Percentiles rank a stretch among this genome's conserved stretches.
Conservation (phyloP, 805 yeast genomes). For the Metschnikowia colocasiae region DNA sequence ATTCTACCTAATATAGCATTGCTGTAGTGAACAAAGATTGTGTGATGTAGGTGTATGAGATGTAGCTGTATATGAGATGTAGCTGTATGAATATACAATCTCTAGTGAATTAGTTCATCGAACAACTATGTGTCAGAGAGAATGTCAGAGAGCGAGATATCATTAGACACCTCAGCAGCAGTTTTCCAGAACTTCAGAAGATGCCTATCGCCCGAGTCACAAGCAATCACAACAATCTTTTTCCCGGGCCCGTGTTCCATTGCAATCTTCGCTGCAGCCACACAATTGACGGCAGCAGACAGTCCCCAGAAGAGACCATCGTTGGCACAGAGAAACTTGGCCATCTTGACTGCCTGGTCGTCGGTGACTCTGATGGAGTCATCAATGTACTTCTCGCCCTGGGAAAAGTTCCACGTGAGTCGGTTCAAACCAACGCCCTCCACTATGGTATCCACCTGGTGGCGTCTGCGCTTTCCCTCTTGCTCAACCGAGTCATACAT, state of each 20-base stretch:
- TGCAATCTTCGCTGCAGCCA: conserved; percentile 68
- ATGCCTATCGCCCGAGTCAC: conserved; percentile 91
- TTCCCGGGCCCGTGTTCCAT: conserved; percentile 52
- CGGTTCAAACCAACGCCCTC: conserved; percentile 94
- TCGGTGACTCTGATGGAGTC: conserved; percentile 79
- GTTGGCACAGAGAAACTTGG: conserved; percentile 68
- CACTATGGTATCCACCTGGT: conserved; percentile 91
- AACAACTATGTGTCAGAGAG: conserved; percentile 6
- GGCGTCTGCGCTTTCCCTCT: conserved; percentile 92
- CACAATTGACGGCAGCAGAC: conserved; percentile 91
- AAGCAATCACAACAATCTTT: conserved; percentile 76
- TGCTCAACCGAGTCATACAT: conserved; percentile 87
- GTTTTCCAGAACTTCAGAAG: conserved; percentile 87
- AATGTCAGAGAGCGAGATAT: conserved; percentile 36
- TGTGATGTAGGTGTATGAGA: too few relatives aligned
- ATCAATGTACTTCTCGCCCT: conserved; percentile 68
- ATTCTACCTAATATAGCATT: not conserved
- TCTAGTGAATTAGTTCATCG: too few relatives aligned
- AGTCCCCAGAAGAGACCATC: conserved; percentile 93
- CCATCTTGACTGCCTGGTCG: conserved; percentile 82
- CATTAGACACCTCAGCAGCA: conserved; percentile 39
- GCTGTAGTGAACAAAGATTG: too few relatives aligned
- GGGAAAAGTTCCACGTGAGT: conserved; percentile 72
- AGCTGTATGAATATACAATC: too few relatives aligned
- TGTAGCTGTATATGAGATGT: too few relatives aligned